Evolutionary conservation across 75 land plant species (phyloP).

Genomic region (Pinus albicaulis): DNA sequence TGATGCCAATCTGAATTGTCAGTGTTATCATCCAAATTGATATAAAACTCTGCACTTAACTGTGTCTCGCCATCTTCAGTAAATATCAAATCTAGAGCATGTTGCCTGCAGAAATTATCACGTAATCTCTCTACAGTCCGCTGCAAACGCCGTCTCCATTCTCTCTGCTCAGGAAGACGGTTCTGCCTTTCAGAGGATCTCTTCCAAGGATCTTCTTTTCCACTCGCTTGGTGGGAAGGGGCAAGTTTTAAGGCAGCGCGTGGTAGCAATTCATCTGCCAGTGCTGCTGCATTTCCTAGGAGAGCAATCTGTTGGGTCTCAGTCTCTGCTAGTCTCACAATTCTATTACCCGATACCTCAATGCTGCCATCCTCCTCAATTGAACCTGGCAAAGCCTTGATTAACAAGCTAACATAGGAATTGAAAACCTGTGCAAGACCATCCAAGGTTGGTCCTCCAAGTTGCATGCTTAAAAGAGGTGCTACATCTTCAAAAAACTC

Average conservation of each 20-base stretch:
- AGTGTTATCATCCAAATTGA: conserved; percentile 47
- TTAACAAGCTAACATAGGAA: conserved; percentile 70
- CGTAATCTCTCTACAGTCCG: conserved; percentile 71
- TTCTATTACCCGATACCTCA: conserved; percentile 40
- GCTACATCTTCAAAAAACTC: conserved; percentile 88
- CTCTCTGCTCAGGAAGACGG: conserved; percentile 76
- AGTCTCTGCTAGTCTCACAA: conserved; percentile 71
- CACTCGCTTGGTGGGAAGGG: conserved; percentile 31
- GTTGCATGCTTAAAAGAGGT: conserved; percentile 77
- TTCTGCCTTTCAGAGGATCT: conserved; percentile 50
- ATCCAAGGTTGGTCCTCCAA: conserved; percentile 68
- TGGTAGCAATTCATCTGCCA: conserved; percentile 92
- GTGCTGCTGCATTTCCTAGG: conserved; percentile 83
- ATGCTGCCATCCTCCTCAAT: conserved; percentile 61
- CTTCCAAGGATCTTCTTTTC: conserved; percentile 54
- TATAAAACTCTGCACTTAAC: conserved; percentile 68
- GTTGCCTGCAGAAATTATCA: conserved; percentile 85
- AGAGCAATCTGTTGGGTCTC: conserved; percentile 87
- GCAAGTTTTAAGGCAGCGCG: conserved; percentile 76
- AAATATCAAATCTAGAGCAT: conserved; percentile 91
- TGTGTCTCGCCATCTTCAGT: conserved; percentile 75
- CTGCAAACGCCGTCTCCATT: conserved; percentile 80
- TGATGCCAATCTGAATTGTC: conserved; percentile 57
- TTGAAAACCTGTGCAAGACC: conserved; percentile 75
- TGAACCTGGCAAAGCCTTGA: conserved; percentile 84